Base-by-base conservation (phyloP, 495 filamentous ascomycete genomes). In the Podospora pseudocomata region DNA sequence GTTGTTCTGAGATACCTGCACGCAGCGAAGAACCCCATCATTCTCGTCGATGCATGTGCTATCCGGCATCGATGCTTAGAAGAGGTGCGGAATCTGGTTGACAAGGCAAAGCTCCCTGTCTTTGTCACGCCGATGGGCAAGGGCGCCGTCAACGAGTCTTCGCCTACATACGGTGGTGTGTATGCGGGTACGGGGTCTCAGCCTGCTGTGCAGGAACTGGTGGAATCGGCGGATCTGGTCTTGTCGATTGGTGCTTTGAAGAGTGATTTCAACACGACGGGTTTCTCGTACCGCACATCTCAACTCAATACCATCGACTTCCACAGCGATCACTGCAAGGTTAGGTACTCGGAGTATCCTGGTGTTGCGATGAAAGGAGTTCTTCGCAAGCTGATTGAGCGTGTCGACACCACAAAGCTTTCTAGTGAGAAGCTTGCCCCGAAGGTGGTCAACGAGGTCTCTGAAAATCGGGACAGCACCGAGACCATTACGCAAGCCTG, bases 111-210 rank as follows among this genome's bases (percentile, higher is more conserved):
- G 9, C 78, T 97, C 11, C 94, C 93, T 7, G 90, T 90, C 0
- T 97, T 95, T 77, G 92, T 95, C 20, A 88, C 92, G 0, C 94
- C 94, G 2, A 96, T 96, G 92, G 93, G 94, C 67, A 97, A 97
- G 78, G 88, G 94, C 56, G 92, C 90, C 7, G 87, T 97, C 62
- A 84, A 97, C 68, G 93, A 98, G 75, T 87, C 85, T 1, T 82
- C 88, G 63, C 82, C 86, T 11, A 89, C 85, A 67, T 97, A 91
- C 72, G 91, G 92, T 20, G 94, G 94, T 60, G 92, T 97, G 2
- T 97, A 97, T 77, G 90, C 90, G 6, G 94, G 94, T 19, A 85
- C 86, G 69, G 94, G 90, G n/a, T 91, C 88, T 16, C 86, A 89
- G 57, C 77, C 86, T 0, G 89, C 85, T 30, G 91, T 96, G 5